Evolutionary conservation across 2,329 filamentous ascomycete genomes (phyloP).

Genomic region (Nemania bipapillata): DNA sequence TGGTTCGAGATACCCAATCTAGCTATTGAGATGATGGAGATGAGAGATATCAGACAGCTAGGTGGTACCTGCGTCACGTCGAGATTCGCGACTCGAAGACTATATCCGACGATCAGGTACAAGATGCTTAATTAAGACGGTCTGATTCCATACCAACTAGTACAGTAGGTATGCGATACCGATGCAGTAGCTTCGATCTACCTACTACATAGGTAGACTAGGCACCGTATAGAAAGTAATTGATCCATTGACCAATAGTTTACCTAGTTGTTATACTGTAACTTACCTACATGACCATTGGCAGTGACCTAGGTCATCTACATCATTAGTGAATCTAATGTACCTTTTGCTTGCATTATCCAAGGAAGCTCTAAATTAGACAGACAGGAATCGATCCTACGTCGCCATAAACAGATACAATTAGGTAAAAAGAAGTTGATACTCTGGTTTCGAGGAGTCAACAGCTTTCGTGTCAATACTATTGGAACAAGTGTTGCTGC

Average conservation of each 20-base stretch:
- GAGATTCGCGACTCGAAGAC: slow-evolving; percentile 12
- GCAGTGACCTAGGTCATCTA: neutral
- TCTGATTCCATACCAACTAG: slow-evolving; percentile 3
- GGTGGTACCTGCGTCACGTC: slow-evolving; percentile 1
- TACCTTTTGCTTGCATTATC: slow-evolving; percentile 1
- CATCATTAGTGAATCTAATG: neutral
- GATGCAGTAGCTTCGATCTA: neutral
- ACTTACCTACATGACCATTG: slow-evolving; percentile 3
- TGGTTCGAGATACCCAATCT: slow-evolving; percentile 1
- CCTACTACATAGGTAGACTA: neutral
- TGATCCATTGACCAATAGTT: no score
- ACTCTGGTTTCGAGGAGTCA: neutral
- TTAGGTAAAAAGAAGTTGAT: neutral
- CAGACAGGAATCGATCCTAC: slow-evolving; percentile 23
- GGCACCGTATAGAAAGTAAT: no score
- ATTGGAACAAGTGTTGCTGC: slow-evolving; percentile 11
- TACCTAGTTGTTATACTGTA: no score
- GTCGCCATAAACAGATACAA: neutral
- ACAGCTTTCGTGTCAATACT: slow-evolving; percentile 14
- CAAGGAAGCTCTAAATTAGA: slow-evolving; percentile 20
- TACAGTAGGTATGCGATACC: slow-evolving; percentile 11
- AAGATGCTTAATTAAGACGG: neutral
- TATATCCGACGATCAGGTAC: slow-evolving; percentile 6
- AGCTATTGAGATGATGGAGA: neutral
- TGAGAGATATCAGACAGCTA: slow-evolving; percentile 14